Percentiles rank a stretch among this genome's conserved stretches.
Conservation (phyloP, 805 yeast species). For the Kazachstania kunashirensis region DNA sequence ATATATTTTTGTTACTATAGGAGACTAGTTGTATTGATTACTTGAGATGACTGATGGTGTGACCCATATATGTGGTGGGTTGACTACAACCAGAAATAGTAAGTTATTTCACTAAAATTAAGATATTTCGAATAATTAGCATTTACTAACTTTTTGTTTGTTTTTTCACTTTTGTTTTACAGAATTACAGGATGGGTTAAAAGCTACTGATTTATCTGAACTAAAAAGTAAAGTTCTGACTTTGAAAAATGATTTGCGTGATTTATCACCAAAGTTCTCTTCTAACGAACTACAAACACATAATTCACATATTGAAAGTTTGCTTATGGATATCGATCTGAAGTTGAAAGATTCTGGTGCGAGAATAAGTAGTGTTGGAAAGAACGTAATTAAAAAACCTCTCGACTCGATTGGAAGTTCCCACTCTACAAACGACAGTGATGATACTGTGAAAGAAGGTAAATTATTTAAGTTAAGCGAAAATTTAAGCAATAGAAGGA, state of each 20-base stretch:
- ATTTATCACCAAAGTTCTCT: slow-evolving; percentile 10
- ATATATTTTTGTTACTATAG: no score
- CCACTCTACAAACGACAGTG: not conserved
- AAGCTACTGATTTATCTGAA: not conserved
- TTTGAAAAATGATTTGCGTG: slow-evolving; percentile 8
- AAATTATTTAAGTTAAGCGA: not conserved
- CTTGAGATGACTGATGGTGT: no score
- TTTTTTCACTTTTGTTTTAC: no score
- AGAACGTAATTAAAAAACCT: slow-evolving; percentile 1
- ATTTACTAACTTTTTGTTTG: no score
- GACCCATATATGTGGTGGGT: no score
- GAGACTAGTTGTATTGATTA: no score
- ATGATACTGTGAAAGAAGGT: not conserved
- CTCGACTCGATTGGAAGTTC: not conserved
- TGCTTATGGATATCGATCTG: slow-evolving; percentile 10
- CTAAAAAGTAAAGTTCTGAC: slow-evolving; percentile 6
- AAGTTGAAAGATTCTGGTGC: not conserved
- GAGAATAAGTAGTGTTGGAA: slow-evolving; percentile 3
- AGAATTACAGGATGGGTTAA: slow-evolving; percentile 1
- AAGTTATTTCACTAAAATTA: no score
- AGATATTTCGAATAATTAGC: no score
- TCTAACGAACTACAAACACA: slow-evolving; percentile 14
- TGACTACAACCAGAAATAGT: no score
- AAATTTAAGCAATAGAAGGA: not conserved
- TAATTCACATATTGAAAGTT: slow-evolving; percentile 8